Evolutionary conservation across 495 filamentous ascomycete genomes (phyloP), one percentile per base, ranked within the genome.

Genomic region (Parmelia sp.): DNA sequence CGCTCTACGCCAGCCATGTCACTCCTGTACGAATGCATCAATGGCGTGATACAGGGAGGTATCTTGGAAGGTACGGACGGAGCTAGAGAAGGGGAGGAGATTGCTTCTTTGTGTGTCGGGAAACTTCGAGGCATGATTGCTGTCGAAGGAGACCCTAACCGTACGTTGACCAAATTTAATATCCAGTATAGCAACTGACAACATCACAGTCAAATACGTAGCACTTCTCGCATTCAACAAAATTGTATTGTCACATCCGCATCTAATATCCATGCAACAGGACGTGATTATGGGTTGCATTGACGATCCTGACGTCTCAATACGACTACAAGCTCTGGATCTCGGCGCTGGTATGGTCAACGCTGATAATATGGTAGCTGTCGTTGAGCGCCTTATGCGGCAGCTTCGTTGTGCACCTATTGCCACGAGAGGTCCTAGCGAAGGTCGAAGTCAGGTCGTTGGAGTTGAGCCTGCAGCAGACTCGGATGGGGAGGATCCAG

Each of bases 1-100:
- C 87, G 88, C 67, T 96, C 92, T 3, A 97, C 95, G 1, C 87
- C 90, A 33, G 95, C 94, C 12, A 98, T 96, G 94, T 97, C 93
- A 8, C 76, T 98, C 23, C 78, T 97, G 8, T 98, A 98, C 63
- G 94, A 98, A 73, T 98, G 95, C 70, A 96, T 98, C 71, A 97
- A 96, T 75, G 95, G 94, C 25, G 93, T 98, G 65, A 96, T 98
- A 42, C 91, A 96, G 73, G 95, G 94, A 14, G 94, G 94, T 1
- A 95, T 98, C 63, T 77, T 98, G 36, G 90, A 90, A 39, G 86
- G 86, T 21, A 85, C 85, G 44, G 89, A 89, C 53, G 88, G 88
- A 57, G 83, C 85, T 49, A 80, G 85, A 53, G 93, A 92, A 60
- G 87, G 85, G 60, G 92, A 97, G 69, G 94, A 98, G 68, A 88